Base-by-base conservation (phyloP, 2,329 filamentous ascomycete species). In the Fusarium marasasianum region DNA sequence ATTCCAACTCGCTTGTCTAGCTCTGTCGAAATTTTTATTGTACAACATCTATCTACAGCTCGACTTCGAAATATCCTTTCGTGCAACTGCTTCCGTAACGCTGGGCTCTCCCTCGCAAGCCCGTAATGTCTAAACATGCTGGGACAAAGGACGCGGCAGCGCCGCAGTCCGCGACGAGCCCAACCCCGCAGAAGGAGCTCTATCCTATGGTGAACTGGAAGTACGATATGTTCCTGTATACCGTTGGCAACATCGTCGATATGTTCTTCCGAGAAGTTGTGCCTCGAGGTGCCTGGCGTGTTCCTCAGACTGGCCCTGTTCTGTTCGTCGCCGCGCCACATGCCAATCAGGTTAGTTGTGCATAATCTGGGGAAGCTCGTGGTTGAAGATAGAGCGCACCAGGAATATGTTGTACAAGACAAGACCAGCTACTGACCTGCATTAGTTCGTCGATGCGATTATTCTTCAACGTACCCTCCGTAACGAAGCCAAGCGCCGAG, bases 251-350 rank as follows among this genome's bases (percentile, higher is more conserved):
- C 73, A 87, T 98, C 59, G 91, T 97, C 75, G 96, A 99, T 83
- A 91, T 98, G 76, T 99, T 99, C 90, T 99, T 99, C 87, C 92
- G 96, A 77, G 96, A 99, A 84, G 94, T 99, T 22, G 95, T 98
- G 81, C 96, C 96, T 18, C 90, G 96, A 74, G 95, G 95, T 76
- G 94, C 95, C 72, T 99, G 96, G 95, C 96, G 95, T 83, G 93
- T 99, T 50, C 96, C 96, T 50, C 91, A 93, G 79, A 89, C 91
- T 72, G 96, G 95, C 0, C 95, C 96, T 3, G 90, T 99, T 72
- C 94, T 99, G 68, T 96, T 99, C 79, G 96, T 99, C 76, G 96
- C 95, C 50, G 96, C 96, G 62, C 96, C 96, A 75, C 96, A 99
- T 87, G 96, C 96, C 69, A 99, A 99, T 82, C 94, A 96, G 89